A percentile compares a stretch with the other conserved stretches of the same genome.
These are phyloP conservation scores for Warburgia ugandensis DNA, from an alignment of 164 flowering plant species.

Conservation along the genomic window DNA sequence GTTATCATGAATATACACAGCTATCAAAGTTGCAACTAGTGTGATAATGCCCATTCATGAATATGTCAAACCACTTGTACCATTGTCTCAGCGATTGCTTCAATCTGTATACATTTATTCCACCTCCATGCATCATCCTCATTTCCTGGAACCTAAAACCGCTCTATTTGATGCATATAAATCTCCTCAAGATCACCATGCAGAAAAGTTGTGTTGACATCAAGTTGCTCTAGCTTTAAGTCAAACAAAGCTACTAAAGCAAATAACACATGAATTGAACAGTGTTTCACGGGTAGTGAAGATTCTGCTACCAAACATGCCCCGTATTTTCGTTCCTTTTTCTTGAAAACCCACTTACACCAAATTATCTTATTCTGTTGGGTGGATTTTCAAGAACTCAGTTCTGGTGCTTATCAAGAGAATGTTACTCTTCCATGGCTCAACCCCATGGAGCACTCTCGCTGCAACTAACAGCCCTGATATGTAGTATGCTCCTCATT, in stretches of 20 bases:
- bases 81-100: background rate
- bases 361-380: slow-evolving; percentile 2
- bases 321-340: background rate
- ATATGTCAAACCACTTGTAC: background rate
- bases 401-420: slow-evolving; percentile 9
- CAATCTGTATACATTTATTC: background rate
- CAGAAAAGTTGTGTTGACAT: background rate
- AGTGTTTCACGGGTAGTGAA: background rate
- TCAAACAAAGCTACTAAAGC: background rate
- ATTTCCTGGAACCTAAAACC: background rate
- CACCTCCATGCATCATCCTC: background rate
- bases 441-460: background rate
- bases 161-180: background rate
- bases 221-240: background rate
- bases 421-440: slow-evolving; percentile 9
- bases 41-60: background rate
- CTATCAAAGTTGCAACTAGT: background rate
- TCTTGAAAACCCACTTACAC: slow-evolving; percentile 15
- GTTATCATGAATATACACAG: background rate
- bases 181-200: background rate
- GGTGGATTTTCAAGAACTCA: slow-evolving; percentile 8
- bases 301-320: background rate
- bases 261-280: background rate
- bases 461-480: too few relatives aligned
- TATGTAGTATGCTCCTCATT: too few relatives aligned